Percentiles rank a stretch among this genome's conserved stretches.
Conservation (phyloP, 257 asterid species). For the Solanum bulbocastanum region DNA sequence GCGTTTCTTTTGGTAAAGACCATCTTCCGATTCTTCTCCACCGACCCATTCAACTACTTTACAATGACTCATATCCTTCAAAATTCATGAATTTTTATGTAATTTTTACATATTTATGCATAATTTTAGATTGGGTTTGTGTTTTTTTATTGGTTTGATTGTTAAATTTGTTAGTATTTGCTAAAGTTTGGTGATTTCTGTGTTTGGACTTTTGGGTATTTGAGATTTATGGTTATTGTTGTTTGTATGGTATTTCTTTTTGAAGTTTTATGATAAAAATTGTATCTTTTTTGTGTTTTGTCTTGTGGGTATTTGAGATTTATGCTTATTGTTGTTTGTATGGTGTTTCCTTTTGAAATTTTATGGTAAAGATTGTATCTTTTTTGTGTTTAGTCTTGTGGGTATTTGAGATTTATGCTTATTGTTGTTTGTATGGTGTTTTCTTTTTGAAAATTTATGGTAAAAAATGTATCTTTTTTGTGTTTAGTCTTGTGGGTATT, state of each 20-base stretch:
- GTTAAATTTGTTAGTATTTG: not conserved
- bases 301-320: not conserved
- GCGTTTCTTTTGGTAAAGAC: not conserved
- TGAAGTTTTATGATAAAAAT: not conserved
- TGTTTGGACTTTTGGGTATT: not conserved
- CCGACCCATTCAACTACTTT: constrained; percentile 5
- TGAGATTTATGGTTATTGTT: not conserved
- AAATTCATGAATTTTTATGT: not conserved
- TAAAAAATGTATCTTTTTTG: not conserved
- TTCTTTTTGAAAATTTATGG: not conserved
- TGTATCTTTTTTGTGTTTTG: not conserved
- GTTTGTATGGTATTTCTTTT: not conserved
- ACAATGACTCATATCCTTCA: constrained; percentile 57
- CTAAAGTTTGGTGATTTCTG: not conserved
- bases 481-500: not conserved
- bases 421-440: not conserved
- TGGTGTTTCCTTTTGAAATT: not conserved
- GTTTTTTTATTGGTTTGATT: not conserved
- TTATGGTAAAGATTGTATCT: not conserved
- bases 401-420: not conserved
- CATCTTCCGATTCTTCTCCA: constrained; percentile 4
- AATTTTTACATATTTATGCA: not conserved
- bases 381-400: not conserved
- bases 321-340: not conserved
- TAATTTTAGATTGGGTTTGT: not conserved